Conservation (phyloP, 371 early-diverging fungal species). For the Mucor velutinosus region DNA sequence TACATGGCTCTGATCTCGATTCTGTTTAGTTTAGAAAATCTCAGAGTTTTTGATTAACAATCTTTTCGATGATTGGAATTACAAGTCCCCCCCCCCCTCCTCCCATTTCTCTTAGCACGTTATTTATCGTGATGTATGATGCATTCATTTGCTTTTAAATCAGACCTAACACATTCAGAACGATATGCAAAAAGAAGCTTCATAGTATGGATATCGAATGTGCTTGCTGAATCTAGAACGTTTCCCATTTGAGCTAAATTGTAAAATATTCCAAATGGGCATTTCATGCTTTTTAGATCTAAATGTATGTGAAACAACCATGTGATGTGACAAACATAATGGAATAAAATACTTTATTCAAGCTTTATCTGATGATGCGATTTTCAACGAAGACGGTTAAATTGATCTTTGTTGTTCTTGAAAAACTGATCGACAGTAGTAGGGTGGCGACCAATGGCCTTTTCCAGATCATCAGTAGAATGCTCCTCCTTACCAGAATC, state of each 20-base stretch:
- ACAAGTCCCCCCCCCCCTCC: background rate
- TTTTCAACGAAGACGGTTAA: conserved; percentile 18
- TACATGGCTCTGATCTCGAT: background rate
- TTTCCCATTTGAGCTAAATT: background rate
- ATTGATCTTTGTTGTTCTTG: conserved; percentile 25
- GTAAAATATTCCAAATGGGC: conserved; percentile 2
- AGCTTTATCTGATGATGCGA: background rate
- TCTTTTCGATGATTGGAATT: background rate
- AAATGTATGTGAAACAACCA: background rate
- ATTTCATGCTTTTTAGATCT: background rate
- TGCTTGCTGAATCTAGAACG: background rate
- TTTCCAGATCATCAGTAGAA: conserved; percentile 5
- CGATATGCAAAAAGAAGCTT: background rate
- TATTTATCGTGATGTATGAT: background rate
- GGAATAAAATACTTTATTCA: background rate
- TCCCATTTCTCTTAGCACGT: background rate
- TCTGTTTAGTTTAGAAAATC: background rate
- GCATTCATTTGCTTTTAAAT: background rate
- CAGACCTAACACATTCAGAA: background rate
- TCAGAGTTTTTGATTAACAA: background rate
- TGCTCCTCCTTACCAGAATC: background rate
- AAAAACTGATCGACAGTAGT: conserved; percentile 19
- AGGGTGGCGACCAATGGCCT: conserved; percentile 11
- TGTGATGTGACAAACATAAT: background rate
- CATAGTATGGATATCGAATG: background rate